Evolutionary conservation across 2,329 filamentous ascomycete genomes (phyloP).

Genomic region (Scedosporium boydii): DNA sequence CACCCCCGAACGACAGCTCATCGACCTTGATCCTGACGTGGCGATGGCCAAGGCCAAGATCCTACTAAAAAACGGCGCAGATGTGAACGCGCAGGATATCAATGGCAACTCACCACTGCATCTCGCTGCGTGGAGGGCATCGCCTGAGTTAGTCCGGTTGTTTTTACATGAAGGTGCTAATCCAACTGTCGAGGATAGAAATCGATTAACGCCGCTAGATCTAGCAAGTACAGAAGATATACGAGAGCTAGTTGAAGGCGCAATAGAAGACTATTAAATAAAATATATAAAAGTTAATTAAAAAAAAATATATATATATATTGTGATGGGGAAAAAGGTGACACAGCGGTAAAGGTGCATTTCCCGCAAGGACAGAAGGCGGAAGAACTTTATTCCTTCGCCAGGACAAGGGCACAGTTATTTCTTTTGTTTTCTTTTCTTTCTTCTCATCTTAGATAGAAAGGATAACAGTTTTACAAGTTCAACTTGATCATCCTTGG

Average conservation of each 20-base stretch:
- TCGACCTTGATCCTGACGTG: not conserved
- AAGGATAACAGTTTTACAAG: too few species aligned
- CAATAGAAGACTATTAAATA: not conserved
- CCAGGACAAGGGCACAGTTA: too few species aligned
- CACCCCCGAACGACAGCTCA: too few species aligned
- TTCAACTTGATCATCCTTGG: too few species aligned
- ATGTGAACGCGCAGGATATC: not conserved
- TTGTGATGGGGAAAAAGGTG: too few species aligned
- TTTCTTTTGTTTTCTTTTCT: too few species aligned
- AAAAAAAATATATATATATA: too few species aligned
- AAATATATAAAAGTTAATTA: too few species aligned
- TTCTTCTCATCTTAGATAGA: too few species aligned
- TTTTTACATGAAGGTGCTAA: not conserved
- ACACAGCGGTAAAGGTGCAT: too few species aligned
- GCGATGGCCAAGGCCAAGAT: conserved; percentile 1
- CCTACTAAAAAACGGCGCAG: not conserved
- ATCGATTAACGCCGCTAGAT: not conserved
- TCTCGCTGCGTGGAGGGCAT: not conserved
- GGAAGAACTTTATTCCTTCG: too few species aligned
- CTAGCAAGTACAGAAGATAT: not conserved
- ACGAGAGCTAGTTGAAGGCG: not conserved
- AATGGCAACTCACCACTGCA: conserved; percentile 3
- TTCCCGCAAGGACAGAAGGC: too few species aligned
- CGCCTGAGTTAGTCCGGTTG: not conserved
- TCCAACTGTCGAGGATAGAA: not conserved